These are phyloP conservation scores for Solanum chacoense DNA, from an alignment of 305 asterid species.

Conservation along the genomic window DNA sequence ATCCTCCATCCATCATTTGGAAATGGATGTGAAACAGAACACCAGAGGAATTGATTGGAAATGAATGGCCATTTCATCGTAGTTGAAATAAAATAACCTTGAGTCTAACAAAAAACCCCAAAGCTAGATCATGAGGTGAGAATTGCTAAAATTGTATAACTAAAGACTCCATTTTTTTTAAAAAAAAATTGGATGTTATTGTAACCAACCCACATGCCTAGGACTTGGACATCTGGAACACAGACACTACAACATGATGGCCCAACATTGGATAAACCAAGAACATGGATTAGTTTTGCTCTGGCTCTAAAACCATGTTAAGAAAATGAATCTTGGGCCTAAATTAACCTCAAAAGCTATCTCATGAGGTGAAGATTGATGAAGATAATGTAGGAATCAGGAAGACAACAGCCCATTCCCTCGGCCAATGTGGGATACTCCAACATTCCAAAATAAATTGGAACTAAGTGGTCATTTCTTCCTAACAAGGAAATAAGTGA, in stretches of 20 bases:
- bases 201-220: background rate
- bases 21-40: background rate
- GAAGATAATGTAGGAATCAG: background rate
- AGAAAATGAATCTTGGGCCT: background rate
- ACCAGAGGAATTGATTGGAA: background rate
- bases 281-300: background rate
- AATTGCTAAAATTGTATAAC: background rate
- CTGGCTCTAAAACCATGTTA: background rate
- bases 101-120: background rate
- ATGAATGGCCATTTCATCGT: background rate
- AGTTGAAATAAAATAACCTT: background rate
- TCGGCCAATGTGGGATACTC: background rate
- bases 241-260: background rate
- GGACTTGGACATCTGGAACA: background rate
- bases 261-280: background rate
- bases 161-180: background rate
- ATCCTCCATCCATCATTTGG: background rate
- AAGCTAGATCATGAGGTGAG: background rate
- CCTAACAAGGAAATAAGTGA: background rate
- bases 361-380: background rate
- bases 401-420: background rate
- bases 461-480: background rate
- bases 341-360: background rate
- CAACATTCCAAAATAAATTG: background rate
- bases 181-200: background rate